Conservation (phyloP, 2,329 filamentous ascomycete species). For the Xylariaceae sp. region DNA sequence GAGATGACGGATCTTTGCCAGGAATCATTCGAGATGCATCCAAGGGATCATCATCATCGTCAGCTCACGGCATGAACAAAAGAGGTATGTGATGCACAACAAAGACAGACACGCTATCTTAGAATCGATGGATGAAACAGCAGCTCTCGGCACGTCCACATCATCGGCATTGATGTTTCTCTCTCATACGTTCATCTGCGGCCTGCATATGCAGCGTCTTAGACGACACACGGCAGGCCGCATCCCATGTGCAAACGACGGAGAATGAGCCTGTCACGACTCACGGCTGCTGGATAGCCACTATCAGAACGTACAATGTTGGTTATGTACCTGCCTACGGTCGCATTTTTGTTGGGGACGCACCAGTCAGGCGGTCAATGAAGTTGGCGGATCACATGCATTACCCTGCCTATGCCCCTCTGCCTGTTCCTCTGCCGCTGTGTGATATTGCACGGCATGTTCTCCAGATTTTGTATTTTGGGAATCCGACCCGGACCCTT, state of each 20-base stretch:
- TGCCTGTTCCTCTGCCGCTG: neutral
- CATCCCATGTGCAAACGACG: neutral
- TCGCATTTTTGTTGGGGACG: neutral
- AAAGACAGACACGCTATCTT: too few species aligned
- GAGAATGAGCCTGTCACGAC: neutral
- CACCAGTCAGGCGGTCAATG: neutral
- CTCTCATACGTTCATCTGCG: neutral
- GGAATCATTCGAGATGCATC: too few species aligned
- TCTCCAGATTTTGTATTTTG: neutral
- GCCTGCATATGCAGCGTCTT: constrained; percentile 3
- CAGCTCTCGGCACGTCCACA: neutral
- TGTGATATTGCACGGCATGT: neutral
- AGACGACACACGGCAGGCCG: neutral
- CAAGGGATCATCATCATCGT: too few species aligned
- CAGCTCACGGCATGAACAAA: too few species aligned
- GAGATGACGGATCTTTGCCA: too few species aligned
- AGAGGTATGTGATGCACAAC: too few species aligned
- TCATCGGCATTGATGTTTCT: neutral
- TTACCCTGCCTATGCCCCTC: neutral
- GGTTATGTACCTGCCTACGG: neutral
- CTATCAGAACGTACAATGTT: neutral
- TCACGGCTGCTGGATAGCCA: neutral
- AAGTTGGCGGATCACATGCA: neutral
- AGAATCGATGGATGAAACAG: too few species aligned
- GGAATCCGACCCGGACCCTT: neutral